Evolutionary conservation across 2,329 filamentous ascomycete species (phyloP), one percentile per base, ranked within the genome.

Genomic region (Fusarium begoniae): DNA sequence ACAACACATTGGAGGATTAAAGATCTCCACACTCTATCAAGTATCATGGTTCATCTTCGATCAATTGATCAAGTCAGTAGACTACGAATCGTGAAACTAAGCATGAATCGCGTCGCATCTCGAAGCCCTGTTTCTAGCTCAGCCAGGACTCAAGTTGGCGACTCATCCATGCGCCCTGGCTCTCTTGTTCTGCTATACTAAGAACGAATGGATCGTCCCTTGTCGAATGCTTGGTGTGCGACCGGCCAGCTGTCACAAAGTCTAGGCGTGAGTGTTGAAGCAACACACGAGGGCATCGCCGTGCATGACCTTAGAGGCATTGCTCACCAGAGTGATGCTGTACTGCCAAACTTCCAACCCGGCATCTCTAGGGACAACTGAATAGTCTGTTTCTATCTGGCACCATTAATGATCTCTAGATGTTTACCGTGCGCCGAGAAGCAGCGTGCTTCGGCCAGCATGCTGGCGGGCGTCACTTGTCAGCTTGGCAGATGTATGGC

Each of bases 191-290:
- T n/a, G 10, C 35, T 28, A 17, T 22, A 18, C 11, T 2, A 22
- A 17, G 8, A 7, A 32, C 10, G 0, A 5, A 35, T 24, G 4
- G 48, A 3, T 15, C 1, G 1, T 15, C 13, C 5, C 13, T 38
- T 38, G 30, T 26, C 13, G 8, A 11, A 37, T 35, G 8, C 48
- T 24, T 35, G 6, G 20, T 20, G 18, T 20, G 17, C 17, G 17
- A 20, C n/a, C 2, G 7, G 12, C 9, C 47, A 35, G 30, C 5
- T 24, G n/a, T 11, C 48, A 35, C n/a, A 11, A 24, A 11, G 30
- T n/a, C 14, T 10, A 8, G 17, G 8, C 30, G 30, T 51, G 30
- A 14, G 13, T 18, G 5, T 5, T 24, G 9, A 35, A 14, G 48
- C 12, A 12, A 3, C 11, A 15, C 30, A 6, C 2, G 8, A 20